phyloP scores from a whole-genome alignment of 208 protist species.

The Phytomonas sp. region DNA sequence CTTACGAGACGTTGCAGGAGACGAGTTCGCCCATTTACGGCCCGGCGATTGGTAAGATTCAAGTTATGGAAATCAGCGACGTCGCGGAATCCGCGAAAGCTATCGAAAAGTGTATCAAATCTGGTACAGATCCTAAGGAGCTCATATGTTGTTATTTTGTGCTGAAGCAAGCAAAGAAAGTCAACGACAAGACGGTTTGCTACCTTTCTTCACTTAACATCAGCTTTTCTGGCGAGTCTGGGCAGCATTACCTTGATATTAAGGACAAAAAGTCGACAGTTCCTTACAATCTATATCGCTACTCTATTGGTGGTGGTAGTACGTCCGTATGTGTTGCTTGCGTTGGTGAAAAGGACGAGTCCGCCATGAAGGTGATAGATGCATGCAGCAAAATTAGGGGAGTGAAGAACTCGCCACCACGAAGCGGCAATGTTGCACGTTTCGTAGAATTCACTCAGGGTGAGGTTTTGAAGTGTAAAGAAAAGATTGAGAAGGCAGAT shows the following conservation, averaged over 20 bases:
- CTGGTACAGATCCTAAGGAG: constrained; percentile 28
- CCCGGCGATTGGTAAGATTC: constrained; percentile 35
- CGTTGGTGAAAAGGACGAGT: constrained; percentile 26
- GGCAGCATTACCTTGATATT: constrained; percentile 35
- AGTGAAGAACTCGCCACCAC: constrained; percentile 51
- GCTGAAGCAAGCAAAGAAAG: constrained; percentile 47
- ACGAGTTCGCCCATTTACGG: constrained; percentile 65
- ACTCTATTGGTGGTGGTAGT: constrained; percentile 58
- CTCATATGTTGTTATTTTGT: constrained; percentile 60
- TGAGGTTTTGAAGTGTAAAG: constrained; percentile 42
- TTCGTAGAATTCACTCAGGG: constrained; percentile 68
- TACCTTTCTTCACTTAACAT: constrained; percentile 61
- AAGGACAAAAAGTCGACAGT: constrained; percentile 39
- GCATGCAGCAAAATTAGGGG: constrained; percentile 24
- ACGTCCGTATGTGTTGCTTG: constrained; percentile 26
- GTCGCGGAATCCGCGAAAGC: constrained; percentile 8
- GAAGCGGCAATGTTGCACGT: constrained; percentile 72
- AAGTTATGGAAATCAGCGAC: constrained; percentile 26
- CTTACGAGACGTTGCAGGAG: constrained; percentile 35
- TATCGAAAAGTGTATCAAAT: constrained; percentile 32
- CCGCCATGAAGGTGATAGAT: constrained; percentile 22
- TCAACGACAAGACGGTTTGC: constrained; percentile 22
- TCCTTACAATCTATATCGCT: constrained; percentile 51
- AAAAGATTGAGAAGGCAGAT: constrained; percentile 22
- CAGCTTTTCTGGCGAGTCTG: constrained; percentile 30